Evolutionary conservation across 2,329 filamentous ascomycete species (phyloP).

Genomic region (Coniella vitis): DNA sequence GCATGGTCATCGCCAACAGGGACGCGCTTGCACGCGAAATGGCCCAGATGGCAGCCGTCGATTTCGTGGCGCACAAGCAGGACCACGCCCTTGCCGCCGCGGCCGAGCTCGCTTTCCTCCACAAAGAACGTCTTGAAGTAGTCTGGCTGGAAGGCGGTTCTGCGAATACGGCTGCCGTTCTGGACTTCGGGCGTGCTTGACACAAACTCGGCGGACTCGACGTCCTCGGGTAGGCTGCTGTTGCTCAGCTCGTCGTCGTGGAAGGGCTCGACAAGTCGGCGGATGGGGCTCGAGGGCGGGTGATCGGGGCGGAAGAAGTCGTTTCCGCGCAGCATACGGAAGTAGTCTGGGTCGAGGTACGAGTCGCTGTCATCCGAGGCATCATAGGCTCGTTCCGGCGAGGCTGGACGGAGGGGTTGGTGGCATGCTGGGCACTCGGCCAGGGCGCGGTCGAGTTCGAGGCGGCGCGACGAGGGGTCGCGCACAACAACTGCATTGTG

Average conservation of each 20-base stretch:
- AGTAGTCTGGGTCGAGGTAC: conserved; percentile 89
- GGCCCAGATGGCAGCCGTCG: conserved; percentile 78
- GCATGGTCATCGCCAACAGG: conserved; percentile 91
- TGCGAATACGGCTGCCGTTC: conserved; percentile 66
- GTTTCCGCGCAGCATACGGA: conserved; percentile 74
- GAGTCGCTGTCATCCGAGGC: conserved; percentile 43
- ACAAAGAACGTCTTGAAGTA: conserved; percentile 94
- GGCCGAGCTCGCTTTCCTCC: conserved; percentile 77
- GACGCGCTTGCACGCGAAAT: conserved; percentile 95
- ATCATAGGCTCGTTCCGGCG: conserved; percentile 46
- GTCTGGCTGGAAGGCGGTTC: conserved; percentile 80
- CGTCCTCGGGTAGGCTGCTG: conserved; percentile 19
- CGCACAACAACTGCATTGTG: conserved; percentile 88
- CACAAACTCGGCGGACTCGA: conserved; percentile 41
- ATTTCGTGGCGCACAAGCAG: conserved; percentile 88
- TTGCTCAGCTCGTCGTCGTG: conserved; percentile 20
- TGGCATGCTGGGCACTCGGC: conserved; percentile 89
- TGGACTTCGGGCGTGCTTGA: conserved; percentile 42
- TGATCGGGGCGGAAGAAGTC: conserved; percentile 38
- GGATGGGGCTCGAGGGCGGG: conserved; percentile 45
- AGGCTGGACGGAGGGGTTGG: conserved; percentile 52
- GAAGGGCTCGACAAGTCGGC: conserved; percentile 43
- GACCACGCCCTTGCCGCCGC: conserved; percentile 91
- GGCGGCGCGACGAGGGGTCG: conserved; percentile 75
- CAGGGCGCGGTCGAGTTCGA: conserved; percentile 66